Evolutionary conservation across 768 basidiomycete species (phyloP).

Genomic region (Postia placenta): DNA sequence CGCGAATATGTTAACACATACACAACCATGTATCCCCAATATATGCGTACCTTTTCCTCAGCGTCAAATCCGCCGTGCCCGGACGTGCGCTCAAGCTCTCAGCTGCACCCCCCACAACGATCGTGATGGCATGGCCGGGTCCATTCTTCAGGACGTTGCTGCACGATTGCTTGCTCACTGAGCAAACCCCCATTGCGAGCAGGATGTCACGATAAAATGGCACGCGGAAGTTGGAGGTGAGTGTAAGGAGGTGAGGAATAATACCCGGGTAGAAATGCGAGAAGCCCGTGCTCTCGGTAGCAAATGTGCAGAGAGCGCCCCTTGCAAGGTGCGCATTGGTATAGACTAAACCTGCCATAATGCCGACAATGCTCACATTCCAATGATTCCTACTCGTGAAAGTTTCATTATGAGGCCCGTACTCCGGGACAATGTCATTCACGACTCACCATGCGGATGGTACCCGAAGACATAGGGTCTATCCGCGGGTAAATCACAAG

Average conservation of each 20-base stretch:
- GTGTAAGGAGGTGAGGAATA: constrained; percentile 86
- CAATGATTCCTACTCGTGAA: constrained; percentile 76
- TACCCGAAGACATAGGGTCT: constrained; percentile 96
- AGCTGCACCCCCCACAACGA: constrained; percentile 94
- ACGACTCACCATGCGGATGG: constrained; percentile 83
- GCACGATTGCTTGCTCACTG: constrained; percentile 87
- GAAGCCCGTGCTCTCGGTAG: constrained; percentile 92
- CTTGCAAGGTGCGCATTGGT: too few species aligned
- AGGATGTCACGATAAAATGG: constrained; percentile 93
- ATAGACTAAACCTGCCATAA: background rate
- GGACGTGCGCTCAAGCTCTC: constrained; percentile 93
- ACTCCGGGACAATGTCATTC: background rate
- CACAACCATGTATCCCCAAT: background rate
- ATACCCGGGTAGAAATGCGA: constrained; percentile 88
- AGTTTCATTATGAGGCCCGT: background rate
- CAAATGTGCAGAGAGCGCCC: constrained; percentile 95
- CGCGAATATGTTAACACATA: background rate
- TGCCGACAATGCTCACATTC: constrained; percentile 60
- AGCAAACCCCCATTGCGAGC: constrained; percentile 82
- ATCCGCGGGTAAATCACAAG: constrained; percentile 86
- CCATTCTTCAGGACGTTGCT: constrained; percentile 69
- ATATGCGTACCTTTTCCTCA: constrained; percentile 55
- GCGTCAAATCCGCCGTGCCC: constrained; percentile 90
- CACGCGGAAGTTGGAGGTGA: constrained; percentile 83
- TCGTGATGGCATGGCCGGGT: constrained; percentile 62